Conservation (phyloP, 345 rosid species). For the Boechera stricta region DNA sequence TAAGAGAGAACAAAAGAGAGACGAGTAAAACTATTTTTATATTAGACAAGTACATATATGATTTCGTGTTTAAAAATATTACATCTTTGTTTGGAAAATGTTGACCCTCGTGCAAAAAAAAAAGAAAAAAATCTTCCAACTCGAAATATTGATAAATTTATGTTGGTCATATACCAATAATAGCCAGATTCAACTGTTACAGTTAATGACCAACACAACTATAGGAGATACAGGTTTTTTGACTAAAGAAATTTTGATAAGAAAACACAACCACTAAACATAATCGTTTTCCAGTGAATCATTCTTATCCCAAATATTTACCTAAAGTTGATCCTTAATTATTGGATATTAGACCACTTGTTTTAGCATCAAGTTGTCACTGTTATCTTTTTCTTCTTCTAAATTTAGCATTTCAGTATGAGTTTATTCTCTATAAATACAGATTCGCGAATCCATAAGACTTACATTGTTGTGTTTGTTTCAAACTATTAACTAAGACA, state of each 20-base stretch:
- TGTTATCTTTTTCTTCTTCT: slow-evolving; percentile 1
- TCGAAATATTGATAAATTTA: not conserved
- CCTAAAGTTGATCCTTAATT: slow-evolving; percentile 30
- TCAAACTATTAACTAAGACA: not conserved
- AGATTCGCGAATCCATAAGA: not conserved
- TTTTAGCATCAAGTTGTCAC: slow-evolving; percentile 37
- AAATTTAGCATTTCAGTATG: slow-evolving; percentile 22
- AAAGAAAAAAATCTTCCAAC: not conserved
- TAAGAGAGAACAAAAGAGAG: slow-evolving; percentile 1
- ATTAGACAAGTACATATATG: not conserved
- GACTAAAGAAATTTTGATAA: not conserved
- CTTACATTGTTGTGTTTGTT: not conserved
- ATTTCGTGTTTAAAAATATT: too few relatives aligned
- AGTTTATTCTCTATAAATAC: slow-evolving; percentile 1
- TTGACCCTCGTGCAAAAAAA: not conserved
- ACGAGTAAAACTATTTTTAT: not conserved
- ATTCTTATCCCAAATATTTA: slow-evolving; percentile 22
- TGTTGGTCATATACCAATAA: slow-evolving; percentile 12
- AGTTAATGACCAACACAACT: slow-evolving; percentile 21
- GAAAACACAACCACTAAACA: slow-evolving; percentile 34
- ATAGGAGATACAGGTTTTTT: slow-evolving; percentile 1
- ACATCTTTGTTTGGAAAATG: too few relatives aligned
- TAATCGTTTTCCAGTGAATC: slow-evolving; percentile 14
- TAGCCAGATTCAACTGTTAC: slow-evolving; percentile 18
- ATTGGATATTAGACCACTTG: slow-evolving; percentile 28